A percentile compares a stretch with the other conserved stretches of the same genome.
Evolutionary conservation across 257 asterid species (phyloP).

Genomic region (Solanum dulcamara): DNA sequence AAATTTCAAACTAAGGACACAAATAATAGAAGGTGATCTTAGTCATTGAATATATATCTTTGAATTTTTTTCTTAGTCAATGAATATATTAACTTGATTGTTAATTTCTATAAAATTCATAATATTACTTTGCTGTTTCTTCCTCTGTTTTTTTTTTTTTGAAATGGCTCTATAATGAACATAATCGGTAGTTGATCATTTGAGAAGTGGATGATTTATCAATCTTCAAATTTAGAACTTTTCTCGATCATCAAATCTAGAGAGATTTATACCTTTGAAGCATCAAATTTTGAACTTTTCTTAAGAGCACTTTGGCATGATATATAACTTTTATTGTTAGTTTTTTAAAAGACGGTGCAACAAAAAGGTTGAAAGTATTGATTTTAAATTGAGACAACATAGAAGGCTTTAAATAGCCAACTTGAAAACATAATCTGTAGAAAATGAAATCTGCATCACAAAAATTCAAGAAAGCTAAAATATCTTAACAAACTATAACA

Average conservation of each 20-base stretch:
- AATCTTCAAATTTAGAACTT: background rate
- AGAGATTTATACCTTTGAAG: background rate
- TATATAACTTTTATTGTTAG: background rate
- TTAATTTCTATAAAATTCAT: background rate
- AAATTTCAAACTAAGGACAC: background rate
- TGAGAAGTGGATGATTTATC: background rate
- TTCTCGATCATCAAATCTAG: background rate
- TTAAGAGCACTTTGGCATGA: background rate
- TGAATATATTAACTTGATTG: background rate
- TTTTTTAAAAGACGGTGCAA: background rate
- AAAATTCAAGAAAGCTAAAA: no score
- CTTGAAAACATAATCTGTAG: no score
- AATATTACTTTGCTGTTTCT: background rate
- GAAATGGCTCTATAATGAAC: background rate
- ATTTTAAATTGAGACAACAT: no score
- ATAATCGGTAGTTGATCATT: background rate
- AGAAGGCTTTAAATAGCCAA: no score
- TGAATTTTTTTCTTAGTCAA: background rate
- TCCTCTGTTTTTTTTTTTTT: background rate
- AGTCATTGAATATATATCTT: background rate
- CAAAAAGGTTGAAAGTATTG: background rate
- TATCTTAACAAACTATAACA: no score
- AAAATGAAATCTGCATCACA: no score
- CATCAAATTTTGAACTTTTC: background rate
- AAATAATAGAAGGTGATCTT: background rate